Evolutionary conservation across 2,329 filamentous ascomycete species (phyloP).

Genomic region (Phyllosticta ampelicida): DNA sequence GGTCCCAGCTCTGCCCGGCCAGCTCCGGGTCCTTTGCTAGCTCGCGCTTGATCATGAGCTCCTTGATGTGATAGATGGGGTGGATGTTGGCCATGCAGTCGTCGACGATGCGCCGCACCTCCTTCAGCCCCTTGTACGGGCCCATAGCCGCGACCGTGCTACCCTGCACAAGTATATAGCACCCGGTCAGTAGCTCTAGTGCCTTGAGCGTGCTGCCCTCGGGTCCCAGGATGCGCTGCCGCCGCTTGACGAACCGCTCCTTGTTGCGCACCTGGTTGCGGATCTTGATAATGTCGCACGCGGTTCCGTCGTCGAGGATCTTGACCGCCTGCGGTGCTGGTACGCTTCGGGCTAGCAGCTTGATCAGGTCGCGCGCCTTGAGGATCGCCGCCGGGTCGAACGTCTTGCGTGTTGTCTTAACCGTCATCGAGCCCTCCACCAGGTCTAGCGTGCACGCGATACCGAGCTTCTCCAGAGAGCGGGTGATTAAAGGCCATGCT

Average conservation of each 20-base stretch:
- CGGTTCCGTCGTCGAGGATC: conserved; percentile 83
- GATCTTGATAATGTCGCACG: conserved; percentile 95
- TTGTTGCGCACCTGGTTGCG: conserved; percentile 83
- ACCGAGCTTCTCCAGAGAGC: conserved; percentile 73
- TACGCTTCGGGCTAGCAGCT: conserved; percentile 80
- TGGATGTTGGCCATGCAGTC: conserved; percentile 96
- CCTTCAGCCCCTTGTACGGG: conserved; percentile 84
- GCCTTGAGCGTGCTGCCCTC: conserved; percentile 90
- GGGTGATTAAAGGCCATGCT: conserved; percentile 84
- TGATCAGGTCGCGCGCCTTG: conserved; percentile 89
- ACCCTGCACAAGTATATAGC: conserved; percentile 91
- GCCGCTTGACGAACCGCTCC: conserved; percentile 87
- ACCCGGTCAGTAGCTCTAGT: conserved; percentile 79
- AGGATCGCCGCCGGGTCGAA: conserved; percentile 88
- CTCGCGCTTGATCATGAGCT: conserved; percentile 88
- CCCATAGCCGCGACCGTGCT: conserved; percentile 94
- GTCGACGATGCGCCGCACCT: conserved; percentile 77
- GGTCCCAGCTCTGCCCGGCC: conserved; percentile 83
- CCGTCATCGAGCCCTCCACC: conserved; percentile 92
- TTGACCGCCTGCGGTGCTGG: conserved; percentile 88
- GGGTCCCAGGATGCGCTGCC: conserved; percentile 85
- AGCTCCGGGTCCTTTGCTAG: conserved; percentile 81
- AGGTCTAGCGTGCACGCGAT: conserved; percentile 89
- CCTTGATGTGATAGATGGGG: conserved; percentile 86
- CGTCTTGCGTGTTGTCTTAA: conserved; percentile 86